These are phyloP conservation scores for Fusarium sambucinum DNA, from an alignment of 2,329 filamentous ascomycete species.

Conservation along the genomic window DNA sequence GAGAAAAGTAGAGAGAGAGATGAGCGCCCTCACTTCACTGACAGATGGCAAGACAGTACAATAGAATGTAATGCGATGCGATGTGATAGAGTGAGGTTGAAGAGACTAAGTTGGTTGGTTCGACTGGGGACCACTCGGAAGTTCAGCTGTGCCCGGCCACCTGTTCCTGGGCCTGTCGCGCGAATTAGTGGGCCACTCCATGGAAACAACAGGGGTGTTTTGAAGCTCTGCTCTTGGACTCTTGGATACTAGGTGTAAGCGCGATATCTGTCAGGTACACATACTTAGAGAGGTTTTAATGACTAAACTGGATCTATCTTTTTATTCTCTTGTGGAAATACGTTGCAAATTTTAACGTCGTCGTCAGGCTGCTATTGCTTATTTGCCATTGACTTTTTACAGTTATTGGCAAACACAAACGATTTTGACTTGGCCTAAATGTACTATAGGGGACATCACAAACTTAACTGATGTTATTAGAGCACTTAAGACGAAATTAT, in stretches of 20 bases:
- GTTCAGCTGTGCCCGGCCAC: slow-evolving; percentile 31
- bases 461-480: not conserved
- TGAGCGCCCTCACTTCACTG: slow-evolving; percentile 44
- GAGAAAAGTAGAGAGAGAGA: slow-evolving; percentile 28
- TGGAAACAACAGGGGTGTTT: slow-evolving; percentile 1
- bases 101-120: slow-evolving; percentile 49
- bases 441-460: not conserved
- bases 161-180: slow-evolving; percentile 12
- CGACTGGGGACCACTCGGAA: slow-evolving; percentile 29
- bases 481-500: not conserved
- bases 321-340: not conserved
- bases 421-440: not conserved
- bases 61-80: slow-evolving; percentile 28
- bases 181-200: slow-evolving; percentile 36
- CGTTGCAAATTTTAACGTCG: not conserved
- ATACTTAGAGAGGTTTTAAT: not conserved
- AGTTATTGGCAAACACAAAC: not conserved
- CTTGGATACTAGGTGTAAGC: slow-evolving; percentile 11
- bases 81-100: slow-evolving; percentile 44
- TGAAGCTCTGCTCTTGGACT: slow-evolving; percentile 31
- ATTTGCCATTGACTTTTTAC: not conserved
- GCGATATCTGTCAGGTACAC: not conserved
- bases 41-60: slow-evolving; percentile 4
- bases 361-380: not conserved
- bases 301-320: not conserved